Evolutionary conservation across 2,329 filamentous ascomycete species (phyloP).

Genomic region (Calonectria fujianensis): DNA sequence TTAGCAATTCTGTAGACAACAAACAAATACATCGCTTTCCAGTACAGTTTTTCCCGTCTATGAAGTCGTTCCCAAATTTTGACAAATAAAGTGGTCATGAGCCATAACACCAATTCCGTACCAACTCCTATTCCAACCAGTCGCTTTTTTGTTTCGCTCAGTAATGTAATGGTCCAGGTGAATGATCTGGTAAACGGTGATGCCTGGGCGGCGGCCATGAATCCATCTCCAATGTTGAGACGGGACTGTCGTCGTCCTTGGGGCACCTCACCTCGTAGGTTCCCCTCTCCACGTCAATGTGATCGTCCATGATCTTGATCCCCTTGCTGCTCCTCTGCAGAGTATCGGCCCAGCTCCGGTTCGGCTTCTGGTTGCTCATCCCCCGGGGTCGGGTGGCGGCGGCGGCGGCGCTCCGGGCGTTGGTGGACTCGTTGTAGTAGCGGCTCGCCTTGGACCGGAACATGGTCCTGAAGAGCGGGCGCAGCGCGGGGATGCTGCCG

Average conservation of each 20-base stretch:
- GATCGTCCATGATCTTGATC: slow-evolving; percentile 51
- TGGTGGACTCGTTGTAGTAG: slow-evolving; percentile 51
- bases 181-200: slow-evolving; percentile 39
- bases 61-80: background rate
- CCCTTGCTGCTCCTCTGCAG: slow-evolving; percentile 50
- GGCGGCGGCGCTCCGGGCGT: slow-evolving; percentile 40
- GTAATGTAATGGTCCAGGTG: slow-evolving; percentile 25
- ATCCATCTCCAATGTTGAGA: slow-evolving; percentile 51
- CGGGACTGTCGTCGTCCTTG: slow-evolving; percentile 46
- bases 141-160: background rate
- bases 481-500: slow-evolving; percentile 62
- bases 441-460: slow-evolving; percentile 53
- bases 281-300: slow-evolving; percentile 48
- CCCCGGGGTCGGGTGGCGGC: slow-evolving; percentile 42
- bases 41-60: slow-evolving; percentile 1
- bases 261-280: slow-evolving; percentile 39
- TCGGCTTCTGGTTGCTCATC: slow-evolving; percentile 45
- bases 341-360: slow-evolving; percentile 47
- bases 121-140: slow-evolving; percentile 15
- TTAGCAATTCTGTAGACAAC: slow-evolving; percentile 11
- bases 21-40: slow-evolving; percentile 2
- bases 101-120: slow-evolving; percentile 10
- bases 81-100: background rate
- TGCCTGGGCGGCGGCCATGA: slow-evolving; percentile 46
- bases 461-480: slow-evolving; percentile 52